Conservation (phyloP, 1,284 basidiomycete species). For the Ganoderma multipileum region DNA sequence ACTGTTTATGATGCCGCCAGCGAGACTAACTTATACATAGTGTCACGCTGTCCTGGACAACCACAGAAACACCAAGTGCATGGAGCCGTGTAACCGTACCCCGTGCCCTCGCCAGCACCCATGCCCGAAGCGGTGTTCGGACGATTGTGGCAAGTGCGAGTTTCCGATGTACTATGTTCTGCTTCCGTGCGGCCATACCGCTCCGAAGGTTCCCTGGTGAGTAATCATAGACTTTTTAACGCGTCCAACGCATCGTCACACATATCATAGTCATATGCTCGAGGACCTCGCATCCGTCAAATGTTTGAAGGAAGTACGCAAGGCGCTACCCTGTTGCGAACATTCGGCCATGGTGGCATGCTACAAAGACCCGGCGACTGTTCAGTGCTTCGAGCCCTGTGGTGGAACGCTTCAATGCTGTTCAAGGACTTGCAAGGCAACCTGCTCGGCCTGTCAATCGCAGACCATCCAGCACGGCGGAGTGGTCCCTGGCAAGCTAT, state of each 20-base stretch:
- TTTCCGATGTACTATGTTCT: constrained; percentile 55
- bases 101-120: constrained; percentile 67
- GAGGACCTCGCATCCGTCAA: constrained; percentile 51
- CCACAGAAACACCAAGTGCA: constrained; percentile 29
- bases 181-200: constrained; percentile 70
- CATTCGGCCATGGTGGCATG: constrained; percentile 57
- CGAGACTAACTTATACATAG: constrained; percentile 40
- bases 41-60: constrained; percentile 64
- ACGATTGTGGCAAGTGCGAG: constrained; percentile 61
- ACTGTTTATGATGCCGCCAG: background rate
- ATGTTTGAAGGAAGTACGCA: constrained; percentile 55
- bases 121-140: constrained; percentile 62
- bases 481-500: constrained; percentile 17
- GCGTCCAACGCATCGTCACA: background rate
- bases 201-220: constrained; percentile 59
- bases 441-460: constrained; percentile 58
- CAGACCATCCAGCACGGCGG: constrained; percentile 21
- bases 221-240: constrained; percentile 20
- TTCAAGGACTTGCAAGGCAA: constrained; percentile 54
- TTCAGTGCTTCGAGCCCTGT: constrained; percentile 54
- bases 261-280: constrained; percentile 49
- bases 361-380: constrained; percentile 46
- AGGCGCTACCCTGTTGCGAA: constrained; percentile 62
- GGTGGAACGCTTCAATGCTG: constrained; percentile 57
- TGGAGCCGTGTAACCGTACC: constrained; percentile 53